A percentile compares a stretch with the other conserved stretches of the same genome.
Conservation (phyloP, 805 yeast genomes). For the Yamadazyma ubonensis region DNA sequence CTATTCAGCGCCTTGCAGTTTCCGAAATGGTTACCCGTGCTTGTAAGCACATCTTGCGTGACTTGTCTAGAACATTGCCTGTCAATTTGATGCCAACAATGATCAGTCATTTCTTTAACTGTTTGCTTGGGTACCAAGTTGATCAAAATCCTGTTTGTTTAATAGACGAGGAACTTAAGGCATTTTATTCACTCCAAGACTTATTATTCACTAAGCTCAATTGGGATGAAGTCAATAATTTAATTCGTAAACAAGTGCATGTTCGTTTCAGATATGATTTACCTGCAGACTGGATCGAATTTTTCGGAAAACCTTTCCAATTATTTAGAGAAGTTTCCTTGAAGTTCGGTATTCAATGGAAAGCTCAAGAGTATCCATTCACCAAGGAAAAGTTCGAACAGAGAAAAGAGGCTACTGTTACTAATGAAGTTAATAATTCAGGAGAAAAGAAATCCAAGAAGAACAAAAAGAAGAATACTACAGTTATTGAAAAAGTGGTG, state of each 20-base stretch:
- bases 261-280: constrained; percentile 64
- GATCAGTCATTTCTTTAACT: constrained; percentile 70
- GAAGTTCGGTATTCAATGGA: constrained; percentile 88
- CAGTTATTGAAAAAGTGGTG: constrained; percentile 13
- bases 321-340: constrained; percentile 69
- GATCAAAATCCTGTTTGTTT: constrained; percentile 39
- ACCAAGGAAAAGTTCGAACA: constrained; percentile 40
- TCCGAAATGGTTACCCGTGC: constrained; percentile 82
- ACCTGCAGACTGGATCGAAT: constrained; percentile 46
- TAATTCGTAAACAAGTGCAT: constrained; percentile 51
- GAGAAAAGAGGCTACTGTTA: constrained; percentile 20
- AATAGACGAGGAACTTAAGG: constrained; percentile 39
- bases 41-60: constrained; percentile 69
- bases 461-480: constrained; percentile 19
- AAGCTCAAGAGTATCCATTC: constrained; percentile 49
- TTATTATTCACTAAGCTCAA: constrained; percentile 44
- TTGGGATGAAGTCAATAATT: constrained; percentile 46
- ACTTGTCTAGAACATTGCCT: constrained; percentile 46
- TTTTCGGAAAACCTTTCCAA: constrained; percentile 35
- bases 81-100: constrained; percentile 54
- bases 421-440: no score
- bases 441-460: constrained; percentile 35
- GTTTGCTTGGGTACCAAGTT: constrained; percentile 55
- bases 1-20: constrained; percentile 48
- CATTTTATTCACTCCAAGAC: constrained; percentile 43